Base-by-base conservation (phyloP, 257 asterid species). In the Solanum stenotomum region DNA sequence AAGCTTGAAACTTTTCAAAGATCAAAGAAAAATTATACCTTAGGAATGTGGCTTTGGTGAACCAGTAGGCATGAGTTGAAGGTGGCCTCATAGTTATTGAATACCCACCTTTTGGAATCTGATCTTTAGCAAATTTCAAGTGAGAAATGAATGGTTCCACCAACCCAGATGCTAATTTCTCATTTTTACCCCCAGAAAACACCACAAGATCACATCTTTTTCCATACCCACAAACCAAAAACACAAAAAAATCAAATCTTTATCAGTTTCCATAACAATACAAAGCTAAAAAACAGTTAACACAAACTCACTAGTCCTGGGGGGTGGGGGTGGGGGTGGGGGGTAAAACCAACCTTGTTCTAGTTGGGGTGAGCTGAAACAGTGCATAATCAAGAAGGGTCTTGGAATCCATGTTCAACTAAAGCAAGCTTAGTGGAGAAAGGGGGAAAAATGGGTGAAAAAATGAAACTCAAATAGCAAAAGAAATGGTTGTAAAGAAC, bases 91-190 rank as follows among this genome's bases (percentile, higher is more conserved):
- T 93, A 37, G 95, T 94, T 0, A 96, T 95, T 20, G 98, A 96
- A 89, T 96, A 96, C 89, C 98, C 98, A 83, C 98, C 98, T 91
- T 95, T 96, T 1, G 92, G 90, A 91, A 96, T 95, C 93, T 95
- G 95, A 91, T 96, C 98, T 91, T 94, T 94, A 1, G 98, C 97
- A 91, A 91, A 96, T 85, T 92, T 91, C 95, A 96, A 89, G 93
- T 96, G 98, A 90, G 97, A 90, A 85, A 95, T 34, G 88, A 96
- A 94, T 34, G 98, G 98, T 38, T 96, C 98, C 90, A 96, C 97
- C 18, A 96, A 93, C 89, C 98, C 98, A 89, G 98, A 94, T 44
- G 98, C 98, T 87, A 96, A 37, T 88, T 96, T 96, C 97, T 96
- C 98, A 88, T 78, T 93, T 85, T 84, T 93, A 88, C 94, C 91